Evolutionary conservation across 2,329 filamentous ascomycete species (phyloP).

Genomic region (Pyrenophora graminea): DNA sequence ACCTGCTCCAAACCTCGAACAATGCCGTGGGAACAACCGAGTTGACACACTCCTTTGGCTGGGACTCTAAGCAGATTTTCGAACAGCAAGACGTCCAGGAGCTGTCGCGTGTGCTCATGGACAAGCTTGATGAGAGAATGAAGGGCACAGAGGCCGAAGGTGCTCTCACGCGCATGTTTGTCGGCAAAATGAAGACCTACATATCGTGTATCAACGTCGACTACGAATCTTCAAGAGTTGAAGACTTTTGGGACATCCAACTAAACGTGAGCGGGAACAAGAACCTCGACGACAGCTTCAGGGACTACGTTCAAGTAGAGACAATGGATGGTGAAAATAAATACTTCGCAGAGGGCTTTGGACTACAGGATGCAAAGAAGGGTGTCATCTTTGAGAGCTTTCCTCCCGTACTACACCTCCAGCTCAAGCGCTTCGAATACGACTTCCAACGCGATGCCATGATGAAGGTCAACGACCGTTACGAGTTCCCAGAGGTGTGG

Average conservation of each 20-base stretch:
- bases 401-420: constrained; percentile 89
- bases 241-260: constrained; percentile 99
- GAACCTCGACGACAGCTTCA: constrained; percentile 90
- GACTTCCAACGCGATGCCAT: constrained; percentile 94
- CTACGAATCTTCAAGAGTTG: constrained; percentile 91
- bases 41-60: constrained; percentile 94
- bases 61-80: constrained; percentile 97
- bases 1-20: constrained; percentile 86
- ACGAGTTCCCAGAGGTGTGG: constrained; percentile 84
- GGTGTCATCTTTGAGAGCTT: constrained; percentile 97
- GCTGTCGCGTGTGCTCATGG: constrained; percentile 94
- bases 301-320: constrained; percentile 94
- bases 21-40: constrained; percentile 87
- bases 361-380: constrained; percentile 94
- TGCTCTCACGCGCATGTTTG: constrained; percentile 86
- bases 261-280: constrained; percentile 95
- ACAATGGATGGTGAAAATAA: constrained; percentile 98
- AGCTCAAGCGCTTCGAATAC: constrained; percentile 97
- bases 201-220: constrained; percentile 98
- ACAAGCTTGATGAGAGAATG: constrained; percentile 96
- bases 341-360: constrained; percentile 90
- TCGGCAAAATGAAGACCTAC: constrained; percentile 98
- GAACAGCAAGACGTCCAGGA: constrained; percentile 99
- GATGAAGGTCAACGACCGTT: constrained; percentile 97
- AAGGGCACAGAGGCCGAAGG: constrained; percentile 93